Base-by-base conservation (phyloP, 2,329 filamentous ascomycete species). In the Neofusicoccum parvum region DNA sequence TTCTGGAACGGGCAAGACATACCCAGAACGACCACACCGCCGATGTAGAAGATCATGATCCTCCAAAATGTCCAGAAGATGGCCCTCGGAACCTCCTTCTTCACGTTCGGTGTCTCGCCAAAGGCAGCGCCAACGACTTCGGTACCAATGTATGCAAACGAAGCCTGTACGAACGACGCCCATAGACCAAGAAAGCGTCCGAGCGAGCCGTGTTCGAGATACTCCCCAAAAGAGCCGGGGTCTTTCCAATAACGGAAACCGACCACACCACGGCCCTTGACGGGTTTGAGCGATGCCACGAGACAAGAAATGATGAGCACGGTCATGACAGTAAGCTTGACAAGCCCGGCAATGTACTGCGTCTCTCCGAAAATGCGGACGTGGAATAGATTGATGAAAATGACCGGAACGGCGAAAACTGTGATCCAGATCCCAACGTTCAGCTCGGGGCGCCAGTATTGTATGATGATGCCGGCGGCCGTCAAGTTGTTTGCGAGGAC, bases 51-150 rank as follows among this genome's bases (percentile, higher is more conserved):
- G 69, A 84, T 80, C 60, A 92, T 83, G 69, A 94, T 91, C 64
- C 89, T 87, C 83, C 87, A 91, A 76, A 91, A 93, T 0, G 90
- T 91, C 79, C 87, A 89, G 59, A 86, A 86, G 72, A 93, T 91
- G 23, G 91, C 91, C 15, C 82, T 81, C 0, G 91, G 91, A 58
- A 94, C 89, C 17, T 86, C 88, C 77, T 88, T 90, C 69, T 85
- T 84, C 4, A 91, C 90, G 73, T 92, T 87, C 56, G 86, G 85
- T 5, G 89, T 89, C 79, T 94, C 91, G 67, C 90, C 91, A 6
- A 90, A 91, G 14, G 89, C 90, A 51, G 94, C 87, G 67, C 88
- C 91, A 6, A 92, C 90, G 14, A 92, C 84, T 78, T 94, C 91
- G 1, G 90, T 87, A 43, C 91, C 91, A 74, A 90, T 88, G 77